Percentiles rank a stretch among this genome's conserved stretches.
Conservation (phyloP, 441 rosid genomes). For the Euphorbia celastroides region DNA sequence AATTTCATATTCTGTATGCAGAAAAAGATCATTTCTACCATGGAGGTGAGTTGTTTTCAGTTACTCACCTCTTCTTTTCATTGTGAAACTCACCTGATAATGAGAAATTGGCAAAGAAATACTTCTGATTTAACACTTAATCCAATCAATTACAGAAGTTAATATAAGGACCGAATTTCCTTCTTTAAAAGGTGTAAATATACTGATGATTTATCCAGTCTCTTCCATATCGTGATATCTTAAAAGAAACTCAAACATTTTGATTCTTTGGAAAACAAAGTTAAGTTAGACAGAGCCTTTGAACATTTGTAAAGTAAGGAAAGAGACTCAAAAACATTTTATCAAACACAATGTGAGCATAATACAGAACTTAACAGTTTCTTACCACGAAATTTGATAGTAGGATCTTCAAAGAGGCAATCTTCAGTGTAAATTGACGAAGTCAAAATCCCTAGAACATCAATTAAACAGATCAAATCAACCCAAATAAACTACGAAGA, state of each 20-base stretch:
- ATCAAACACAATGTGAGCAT: background rate
- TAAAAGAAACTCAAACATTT: background rate
- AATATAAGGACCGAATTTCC: background rate
- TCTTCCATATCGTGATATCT: background rate
- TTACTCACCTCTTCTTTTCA: too few relatives aligned
- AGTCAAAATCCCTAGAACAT: conserved; percentile 50
- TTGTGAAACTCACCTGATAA: too few relatives aligned
- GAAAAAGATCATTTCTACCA: too few relatives aligned
- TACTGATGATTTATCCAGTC: background rate
- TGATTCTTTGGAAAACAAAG: background rate
- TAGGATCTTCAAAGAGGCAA: conserved; percentile 83
- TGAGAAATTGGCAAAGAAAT: background rate
- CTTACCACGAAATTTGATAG: conserved; percentile 71
- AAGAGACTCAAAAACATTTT: background rate
- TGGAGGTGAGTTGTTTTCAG: too few relatives aligned
- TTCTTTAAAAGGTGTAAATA: background rate
- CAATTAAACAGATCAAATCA: background rate
- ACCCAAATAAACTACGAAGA: background rate
- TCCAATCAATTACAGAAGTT: background rate
- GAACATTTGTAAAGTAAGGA: background rate
- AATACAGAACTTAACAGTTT: background rate
- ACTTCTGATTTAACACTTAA: background rate
- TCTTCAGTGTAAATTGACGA: conserved; percentile 55
- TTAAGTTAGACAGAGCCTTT: background rate
- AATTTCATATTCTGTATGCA: background rate